phyloP scores from a whole-genome alignment of 495 filamentous ascomycete genomes.

The Lasiosphaeris hirsuta region DNA sequence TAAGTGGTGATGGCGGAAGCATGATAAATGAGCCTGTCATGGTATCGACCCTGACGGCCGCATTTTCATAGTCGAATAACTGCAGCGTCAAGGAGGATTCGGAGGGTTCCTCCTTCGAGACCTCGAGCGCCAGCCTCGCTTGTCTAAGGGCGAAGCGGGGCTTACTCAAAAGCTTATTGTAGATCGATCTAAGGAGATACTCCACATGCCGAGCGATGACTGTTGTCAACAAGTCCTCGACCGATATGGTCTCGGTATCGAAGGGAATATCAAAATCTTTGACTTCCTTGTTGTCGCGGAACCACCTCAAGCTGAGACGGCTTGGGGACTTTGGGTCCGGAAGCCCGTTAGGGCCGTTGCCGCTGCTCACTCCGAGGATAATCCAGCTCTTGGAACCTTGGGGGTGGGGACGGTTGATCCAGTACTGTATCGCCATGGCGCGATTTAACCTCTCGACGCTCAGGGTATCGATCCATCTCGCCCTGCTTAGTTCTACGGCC shows the following conservation, averaged over 20 bases:
- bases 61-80: slow-evolving; percentile 53
- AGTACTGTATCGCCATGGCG: slow-evolving; percentile 84
- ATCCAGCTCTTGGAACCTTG: slow-evolving; percentile 79
- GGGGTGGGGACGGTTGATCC: slow-evolving; percentile 56
- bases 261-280: slow-evolving; percentile 61
- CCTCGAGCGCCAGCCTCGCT: slow-evolving; percentile 51
- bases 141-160: slow-evolving; percentile 56
- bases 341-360: slow-evolving; percentile 40
- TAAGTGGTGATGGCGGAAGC: slow-evolving; percentile 40
- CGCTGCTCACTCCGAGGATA: slow-evolving; percentile 74
- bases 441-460: slow-evolving; percentile 73
- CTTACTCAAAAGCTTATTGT: slow-evolving; percentile 51
- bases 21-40: slow-evolving; percentile 58
- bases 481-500: slow-evolving; percentile 60
- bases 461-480: slow-evolving; percentile 72
- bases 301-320: slow-evolving; percentile 72
- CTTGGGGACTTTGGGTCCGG: slow-evolving; percentile 39
- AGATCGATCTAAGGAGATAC: slow-evolving; percentile 59
- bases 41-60: slow-evolving; percentile 66
- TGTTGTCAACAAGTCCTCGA: slow-evolving; percentile 66
- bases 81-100: slow-evolving; percentile 67
- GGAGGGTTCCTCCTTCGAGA: slow-evolving; percentile 57
- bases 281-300: slow-evolving; percentile 73
- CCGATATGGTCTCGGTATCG: slow-evolving; percentile 62
- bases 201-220: slow-evolving; percentile 73